These are phyloP conservation scores for Malus domestica DNA, from an alignment of 306 rosid genomes.

Conservation along the genomic window ASM211411v1 NC_041790.1:4869001-4869500, in stretches of 20 bases:
- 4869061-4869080: not conserved
- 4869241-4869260: conserved; percentile 96
- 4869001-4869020: conserved; percentile 1
- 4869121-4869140: not conserved
- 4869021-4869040: not conserved
- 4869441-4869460: not conserved
- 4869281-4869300: conserved; percentile 9
- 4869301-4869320: not conserved
- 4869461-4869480: not conserved
- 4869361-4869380: not conserved
- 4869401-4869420: not conserved
- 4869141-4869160: not conserved
- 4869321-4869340: not conserved
- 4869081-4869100: no score
- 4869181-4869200: conserved; percentile 23
- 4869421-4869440: not conserved
- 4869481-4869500: not conserved
- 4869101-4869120: no score
- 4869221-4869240: conserved; percentile 97
- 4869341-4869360: not conserved
- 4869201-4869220: conserved; percentile 99
- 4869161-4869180: not conserved
- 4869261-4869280: conserved; percentile 64
- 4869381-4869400: not conserved
- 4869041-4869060: not conserved